Percentiles rank a stretch among this genome's conserved stretches.
Conservation (phyloP, 352 stramenopile species). For the Phytopythium boreale region DNA sequence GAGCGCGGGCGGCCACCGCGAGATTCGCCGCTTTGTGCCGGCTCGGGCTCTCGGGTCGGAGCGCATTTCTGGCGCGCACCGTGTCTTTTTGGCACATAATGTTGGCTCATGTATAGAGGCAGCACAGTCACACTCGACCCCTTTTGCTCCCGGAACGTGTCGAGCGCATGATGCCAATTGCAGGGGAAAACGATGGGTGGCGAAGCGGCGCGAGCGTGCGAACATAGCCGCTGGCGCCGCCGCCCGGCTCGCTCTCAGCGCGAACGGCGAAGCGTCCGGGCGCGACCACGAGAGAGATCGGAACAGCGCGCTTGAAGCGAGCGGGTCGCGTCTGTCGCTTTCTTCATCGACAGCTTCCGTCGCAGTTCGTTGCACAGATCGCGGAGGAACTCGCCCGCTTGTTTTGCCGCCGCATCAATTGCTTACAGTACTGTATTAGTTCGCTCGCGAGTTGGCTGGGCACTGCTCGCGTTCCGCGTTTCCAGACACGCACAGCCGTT, state of each 20-base stretch:
- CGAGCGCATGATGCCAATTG: not conserved
- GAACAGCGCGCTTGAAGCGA: not conserved
- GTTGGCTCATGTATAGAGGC: not conserved
- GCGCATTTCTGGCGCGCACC: not conserved
- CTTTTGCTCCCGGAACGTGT: not conserved
- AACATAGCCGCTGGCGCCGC: not conserved
- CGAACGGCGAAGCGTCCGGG: not conserved
- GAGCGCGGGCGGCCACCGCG: not conserved
- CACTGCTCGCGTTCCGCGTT: too few species aligned
- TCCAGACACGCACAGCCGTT: too few species aligned
- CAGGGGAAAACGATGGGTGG: too few species aligned
- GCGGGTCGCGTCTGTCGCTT: not conserved
- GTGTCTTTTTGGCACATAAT: not conserved
- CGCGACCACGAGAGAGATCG: not conserved
- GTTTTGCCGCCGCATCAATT: not conserved
- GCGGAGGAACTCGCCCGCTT: not conserved
- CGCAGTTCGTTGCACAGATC: not conserved
- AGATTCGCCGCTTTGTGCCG: constrained; percentile 1
- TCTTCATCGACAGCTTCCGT: not conserved
- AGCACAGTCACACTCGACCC: not conserved
- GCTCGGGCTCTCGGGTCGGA: not conserved
- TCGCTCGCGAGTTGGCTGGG: too few species aligned
- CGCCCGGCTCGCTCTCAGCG: not conserved
- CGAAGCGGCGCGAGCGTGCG: not conserved
- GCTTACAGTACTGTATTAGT: too few species aligned